phyloP scores from a whole-genome alignment of 2,329 filamentous ascomycete genomes.

The Tetracladium maxilliforme region DNA sequence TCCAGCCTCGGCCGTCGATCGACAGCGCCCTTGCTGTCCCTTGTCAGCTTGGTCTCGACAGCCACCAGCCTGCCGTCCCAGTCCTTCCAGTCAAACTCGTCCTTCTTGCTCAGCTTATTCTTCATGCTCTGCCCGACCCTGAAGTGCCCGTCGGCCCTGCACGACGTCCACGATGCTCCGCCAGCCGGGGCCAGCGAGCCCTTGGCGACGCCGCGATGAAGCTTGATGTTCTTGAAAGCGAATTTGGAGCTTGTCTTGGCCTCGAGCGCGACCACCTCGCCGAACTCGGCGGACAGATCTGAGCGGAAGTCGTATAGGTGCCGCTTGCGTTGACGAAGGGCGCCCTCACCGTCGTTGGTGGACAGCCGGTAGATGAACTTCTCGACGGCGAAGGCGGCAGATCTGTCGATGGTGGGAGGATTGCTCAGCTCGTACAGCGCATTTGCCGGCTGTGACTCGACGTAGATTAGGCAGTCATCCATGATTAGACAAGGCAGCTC shows the following conservation, averaged over 20 bases:
- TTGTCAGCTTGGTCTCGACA: constrained; percentile 2
- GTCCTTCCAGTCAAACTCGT: constrained; percentile 1
- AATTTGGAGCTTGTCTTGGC: constrained; percentile 2
- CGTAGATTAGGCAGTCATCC: constrained; percentile 1
- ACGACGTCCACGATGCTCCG: constrained; percentile 1
- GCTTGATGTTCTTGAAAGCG: constrained; percentile 1
- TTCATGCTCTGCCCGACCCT: constrained; percentile 1
- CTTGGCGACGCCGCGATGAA: constrained; percentile 1
- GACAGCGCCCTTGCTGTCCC: constrained; percentile 1
- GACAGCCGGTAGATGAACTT: constrained; percentile 2
- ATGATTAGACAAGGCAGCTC: too few relatives aligned
- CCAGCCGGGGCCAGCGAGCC: too few relatives aligned
- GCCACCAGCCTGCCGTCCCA: constrained; percentile 1
- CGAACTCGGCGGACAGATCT: constrained; percentile 1
- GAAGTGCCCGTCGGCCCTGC: constrained; percentile 1
- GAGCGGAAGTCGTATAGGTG: constrained; percentile 2
- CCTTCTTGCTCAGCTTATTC: constrained; percentile 2
- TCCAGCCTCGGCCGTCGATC: constrained; percentile 1
- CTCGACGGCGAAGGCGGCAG: constrained; percentile 2
- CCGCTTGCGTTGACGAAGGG: constrained; percentile 1
- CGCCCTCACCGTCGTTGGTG: constrained; percentile 2
- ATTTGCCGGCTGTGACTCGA: constrained; percentile 1
- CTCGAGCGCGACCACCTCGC: constrained; percentile 1
- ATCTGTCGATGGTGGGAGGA: constrained; percentile 1
- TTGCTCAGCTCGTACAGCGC: constrained; percentile 2